Percentiles rank a stretch among this genome's conserved stretches.
phyloP scores from a whole-genome alignment of 2,329 filamentous ascomycete species.

The Nakataea oryzae region DNA sequence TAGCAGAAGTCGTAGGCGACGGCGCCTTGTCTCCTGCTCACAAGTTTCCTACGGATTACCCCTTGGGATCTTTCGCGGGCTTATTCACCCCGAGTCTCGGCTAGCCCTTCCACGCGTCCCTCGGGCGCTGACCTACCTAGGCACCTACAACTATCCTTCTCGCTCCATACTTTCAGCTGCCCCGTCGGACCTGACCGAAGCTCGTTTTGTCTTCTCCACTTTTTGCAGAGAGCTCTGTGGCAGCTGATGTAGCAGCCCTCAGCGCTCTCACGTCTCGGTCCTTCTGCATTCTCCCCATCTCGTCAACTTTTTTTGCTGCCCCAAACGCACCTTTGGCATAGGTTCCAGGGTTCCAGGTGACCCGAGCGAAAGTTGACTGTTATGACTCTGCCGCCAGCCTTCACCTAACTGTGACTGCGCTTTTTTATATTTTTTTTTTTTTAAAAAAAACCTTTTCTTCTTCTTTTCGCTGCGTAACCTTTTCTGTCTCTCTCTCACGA shows the following conservation, averaged over 20 bases:
- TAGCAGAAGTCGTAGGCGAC: background rate
- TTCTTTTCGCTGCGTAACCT: too few relatives aligned
- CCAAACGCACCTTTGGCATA: background rate
- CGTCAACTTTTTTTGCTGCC: too few relatives aligned
- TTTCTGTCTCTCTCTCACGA: too few relatives aligned
- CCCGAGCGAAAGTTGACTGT: background rate
- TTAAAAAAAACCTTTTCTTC: too few relatives aligned
- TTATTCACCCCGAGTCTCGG: background rate
- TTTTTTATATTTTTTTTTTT: background rate
- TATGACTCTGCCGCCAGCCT: background rate
- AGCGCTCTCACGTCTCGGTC: background rate
- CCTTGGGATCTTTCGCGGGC: background rate
- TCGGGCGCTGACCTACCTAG: background rate
- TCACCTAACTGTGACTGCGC: background rate
- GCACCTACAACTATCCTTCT: too few relatives aligned
- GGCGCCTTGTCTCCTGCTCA: background rate
- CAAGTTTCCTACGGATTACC: background rate
- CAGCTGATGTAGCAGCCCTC: background rate
- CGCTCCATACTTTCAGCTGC: too few relatives aligned
- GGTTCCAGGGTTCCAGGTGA: too few relatives aligned
- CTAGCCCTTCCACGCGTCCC: background rate
- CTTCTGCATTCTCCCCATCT: background rate
- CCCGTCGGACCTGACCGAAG: background rate
- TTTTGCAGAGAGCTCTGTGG: background rate
- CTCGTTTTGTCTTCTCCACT: background rate